Evolutionary conservation across 2,329 filamentous ascomycete genomes (phyloP).

Genomic region (Cephalotrichum gorgonifer): DNA sequence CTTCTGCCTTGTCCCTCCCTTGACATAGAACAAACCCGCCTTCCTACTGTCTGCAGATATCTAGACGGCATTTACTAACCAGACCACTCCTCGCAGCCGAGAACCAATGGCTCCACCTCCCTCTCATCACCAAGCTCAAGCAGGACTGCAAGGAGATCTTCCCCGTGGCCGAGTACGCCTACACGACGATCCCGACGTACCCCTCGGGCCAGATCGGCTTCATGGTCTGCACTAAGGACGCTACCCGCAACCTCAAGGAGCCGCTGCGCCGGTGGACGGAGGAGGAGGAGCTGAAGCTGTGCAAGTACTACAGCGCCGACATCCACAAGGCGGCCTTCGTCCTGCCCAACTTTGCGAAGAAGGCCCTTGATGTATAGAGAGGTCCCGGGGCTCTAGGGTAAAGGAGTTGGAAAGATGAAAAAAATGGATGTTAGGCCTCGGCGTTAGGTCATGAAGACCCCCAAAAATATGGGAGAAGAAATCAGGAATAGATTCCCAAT

Average conservation of each 20-base stretch:
- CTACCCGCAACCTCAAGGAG: conserved; percentile 69
- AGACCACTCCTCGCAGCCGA: conserved; percentile 52
- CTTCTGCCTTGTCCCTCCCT: not conserved
- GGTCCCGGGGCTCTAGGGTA: not conserved
- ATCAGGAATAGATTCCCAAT: not conserved
- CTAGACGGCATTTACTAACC: not conserved
- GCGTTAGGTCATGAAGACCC: not conserved
- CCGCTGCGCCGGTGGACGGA: conserved; percentile 70
- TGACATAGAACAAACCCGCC: not conserved
- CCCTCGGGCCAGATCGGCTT: conserved; percentile 98
- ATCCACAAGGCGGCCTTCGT: conserved; percentile 94
- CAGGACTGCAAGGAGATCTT: conserved; percentile 96
- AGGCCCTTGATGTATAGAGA: conserved; percentile 45
- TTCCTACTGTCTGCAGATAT: not conserved
- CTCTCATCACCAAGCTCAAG: conserved; percentile 89
- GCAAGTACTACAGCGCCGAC: conserved; percentile 94
- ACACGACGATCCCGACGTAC: conserved; percentile 99
- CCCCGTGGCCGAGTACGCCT: conserved; percentile 95
- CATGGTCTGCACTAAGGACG: conserved; percentile 99
- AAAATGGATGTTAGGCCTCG: not conserved
- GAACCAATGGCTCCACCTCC: conserved; percentile 98
- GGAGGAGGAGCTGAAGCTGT: conserved; percentile 87
- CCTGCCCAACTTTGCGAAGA: conserved; percentile 84
- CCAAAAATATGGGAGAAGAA: not conserved
- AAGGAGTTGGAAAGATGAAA: not conserved